Conservation (phyloP, 441 rosid genomes). For the Populus hybrid region DNA sequence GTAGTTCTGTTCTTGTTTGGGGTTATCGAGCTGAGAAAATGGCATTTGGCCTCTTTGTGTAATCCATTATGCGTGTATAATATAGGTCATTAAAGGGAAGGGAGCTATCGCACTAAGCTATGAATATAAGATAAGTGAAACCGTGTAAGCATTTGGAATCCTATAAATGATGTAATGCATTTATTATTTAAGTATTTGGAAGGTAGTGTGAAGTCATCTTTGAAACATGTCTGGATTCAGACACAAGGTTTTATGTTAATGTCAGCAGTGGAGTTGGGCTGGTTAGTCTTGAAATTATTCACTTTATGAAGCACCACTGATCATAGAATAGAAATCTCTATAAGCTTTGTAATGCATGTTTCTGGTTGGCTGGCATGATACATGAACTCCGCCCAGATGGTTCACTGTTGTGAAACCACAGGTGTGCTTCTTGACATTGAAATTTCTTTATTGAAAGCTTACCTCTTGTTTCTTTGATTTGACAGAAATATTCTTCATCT, state of each 20-base stretch:
- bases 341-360: neutral
- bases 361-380: neutral
- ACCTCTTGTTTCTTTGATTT: constrained; percentile 18
- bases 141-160: neutral
- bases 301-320: neutral
- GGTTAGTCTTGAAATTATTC: neutral
- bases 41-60: neutral
- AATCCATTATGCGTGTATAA: too few relatives aligned
- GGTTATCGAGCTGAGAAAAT: neutral
- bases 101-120: neutral
- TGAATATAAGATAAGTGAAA: neutral
- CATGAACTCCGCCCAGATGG: neutral
- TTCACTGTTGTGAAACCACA: neutral
- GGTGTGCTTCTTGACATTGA: neutral
- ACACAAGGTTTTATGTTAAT: neutral
- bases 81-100: neutral
- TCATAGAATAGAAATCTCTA: neutral
- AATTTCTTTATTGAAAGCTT: constrained; percentile 8
- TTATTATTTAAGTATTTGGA: neutral
- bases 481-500: constrained; percentile 32
- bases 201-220: neutral
- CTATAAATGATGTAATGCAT: neutral
- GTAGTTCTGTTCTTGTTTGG: too few relatives aligned
- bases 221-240: neutral
- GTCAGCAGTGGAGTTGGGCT: neutral